Evolutionary conservation across 1,284 basidiomycete species (phyloP).

Genomic region (Apiotrichum gamsii): DNA sequence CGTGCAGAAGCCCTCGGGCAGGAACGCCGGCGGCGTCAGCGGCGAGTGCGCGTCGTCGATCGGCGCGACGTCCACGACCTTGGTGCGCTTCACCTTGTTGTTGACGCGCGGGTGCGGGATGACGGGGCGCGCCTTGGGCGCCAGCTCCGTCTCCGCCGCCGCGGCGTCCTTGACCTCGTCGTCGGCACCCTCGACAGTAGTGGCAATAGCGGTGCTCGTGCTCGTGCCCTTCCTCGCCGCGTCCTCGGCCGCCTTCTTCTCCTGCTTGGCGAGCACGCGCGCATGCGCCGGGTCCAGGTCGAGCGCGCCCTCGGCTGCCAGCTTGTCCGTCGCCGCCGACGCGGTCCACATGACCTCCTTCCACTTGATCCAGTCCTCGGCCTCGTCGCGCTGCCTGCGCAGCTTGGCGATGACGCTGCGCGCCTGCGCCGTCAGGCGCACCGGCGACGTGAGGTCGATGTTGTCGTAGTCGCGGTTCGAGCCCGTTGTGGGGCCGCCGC

Average conservation of each 20-base stretch:
- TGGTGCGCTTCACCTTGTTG: slow-evolving; percentile 2
- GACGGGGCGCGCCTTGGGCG: not conserved
- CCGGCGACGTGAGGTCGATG: slow-evolving; percentile 83
- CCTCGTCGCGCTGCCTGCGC: slow-evolving; percentile 84
- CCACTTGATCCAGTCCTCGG: slow-evolving; percentile 75
- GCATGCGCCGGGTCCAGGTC: too few relatives aligned
- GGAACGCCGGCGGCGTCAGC: slow-evolving; percentile 47
- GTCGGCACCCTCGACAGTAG: too few relatives aligned
- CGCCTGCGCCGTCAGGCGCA: slow-evolving; percentile 74
- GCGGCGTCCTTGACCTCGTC: too few relatives aligned
- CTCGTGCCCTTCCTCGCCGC: not conserved
- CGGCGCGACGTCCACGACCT: slow-evolving; percentile 20
- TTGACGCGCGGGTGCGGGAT: slow-evolving; percentile 19
- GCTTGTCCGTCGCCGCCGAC: slow-evolving; percentile 30
- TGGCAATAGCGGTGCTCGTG: too few relatives aligned
- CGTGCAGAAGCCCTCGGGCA: slow-evolving; percentile 54
- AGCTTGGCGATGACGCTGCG: slow-evolving; percentile 77
- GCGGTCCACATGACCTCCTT: slow-evolving; percentile 40
- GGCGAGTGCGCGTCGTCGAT: slow-evolving; percentile 22
- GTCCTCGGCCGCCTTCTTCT: not conserved
- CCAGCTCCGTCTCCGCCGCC: too few relatives aligned
- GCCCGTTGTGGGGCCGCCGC: slow-evolving; percentile 14
- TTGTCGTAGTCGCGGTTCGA: slow-evolving; percentile 42
- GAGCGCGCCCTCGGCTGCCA: slow-evolving; percentile 10
- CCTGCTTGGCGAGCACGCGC: too few relatives aligned